phyloP scores from a whole-genome alignment of 1,284 basidiomycete genomes.

The Tilletia caries region DNA sequence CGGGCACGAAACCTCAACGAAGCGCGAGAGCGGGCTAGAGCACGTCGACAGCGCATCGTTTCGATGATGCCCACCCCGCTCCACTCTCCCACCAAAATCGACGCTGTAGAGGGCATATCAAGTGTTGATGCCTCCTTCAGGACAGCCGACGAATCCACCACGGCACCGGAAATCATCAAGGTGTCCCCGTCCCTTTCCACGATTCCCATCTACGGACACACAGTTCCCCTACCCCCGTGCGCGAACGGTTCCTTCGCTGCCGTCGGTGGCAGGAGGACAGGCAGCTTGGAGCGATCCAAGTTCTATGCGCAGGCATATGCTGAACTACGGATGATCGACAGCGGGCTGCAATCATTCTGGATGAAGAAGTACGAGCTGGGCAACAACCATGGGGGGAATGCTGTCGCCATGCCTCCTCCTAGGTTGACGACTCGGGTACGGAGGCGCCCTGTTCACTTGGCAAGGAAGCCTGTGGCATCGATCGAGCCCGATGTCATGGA shows the following conservation, averaged over 20 bases:
- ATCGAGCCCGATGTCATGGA: too few relatives aligned
- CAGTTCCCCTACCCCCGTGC: not conserved
- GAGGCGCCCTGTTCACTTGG: not conserved
- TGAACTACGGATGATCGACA: not conserved
- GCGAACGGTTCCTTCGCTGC: too few relatives aligned
- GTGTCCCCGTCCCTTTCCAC: not conserved
- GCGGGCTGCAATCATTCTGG: constrained; percentile 6
- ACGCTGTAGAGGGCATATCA: too few relatives aligned
- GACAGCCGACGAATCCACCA: not conserved
- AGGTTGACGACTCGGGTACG: not conserved
- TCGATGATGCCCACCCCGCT: not conserved
- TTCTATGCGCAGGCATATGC: constrained; percentile 5
- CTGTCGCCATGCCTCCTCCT: not conserved
- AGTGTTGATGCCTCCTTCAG: too few relatives aligned
- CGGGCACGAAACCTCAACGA: not conserved
- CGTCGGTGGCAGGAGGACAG: too few relatives aligned
- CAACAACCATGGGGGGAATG: not conserved
- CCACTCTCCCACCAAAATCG: not conserved
- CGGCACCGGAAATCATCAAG: not conserved
- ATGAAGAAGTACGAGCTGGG: not conserved
- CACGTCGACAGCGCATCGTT: not conserved
- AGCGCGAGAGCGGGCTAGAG: not conserved
- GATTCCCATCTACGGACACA: constrained; percentile 1
- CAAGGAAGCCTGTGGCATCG: too few relatives aligned
- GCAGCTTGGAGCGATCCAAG: not conserved